Base-by-base conservation (phyloP, 441 rosid species). In the Corymbia calophylla region DNA sequence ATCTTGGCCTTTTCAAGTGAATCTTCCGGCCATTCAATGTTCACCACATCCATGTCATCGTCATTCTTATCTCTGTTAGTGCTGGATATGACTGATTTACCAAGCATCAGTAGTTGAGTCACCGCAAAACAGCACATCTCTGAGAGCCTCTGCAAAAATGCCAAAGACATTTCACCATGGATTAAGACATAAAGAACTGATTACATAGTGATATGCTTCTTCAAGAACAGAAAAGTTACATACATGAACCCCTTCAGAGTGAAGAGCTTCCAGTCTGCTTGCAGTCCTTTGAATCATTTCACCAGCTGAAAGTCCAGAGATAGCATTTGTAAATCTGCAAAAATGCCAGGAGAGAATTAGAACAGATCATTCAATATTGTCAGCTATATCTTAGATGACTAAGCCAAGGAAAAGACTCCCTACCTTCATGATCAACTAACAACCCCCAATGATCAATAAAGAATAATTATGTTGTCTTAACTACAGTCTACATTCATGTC, bases 241-340 rank as follows among this genome's bases (percentile, higher is more conserved):
- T 94, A 98, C 99, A 92, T 98, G 99, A 94, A 97, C 95, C 62
- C 99, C 99, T 93, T 98, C 99, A 13, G 99, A 96, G 92, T 98
- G 99, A 90, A 97, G 96, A 64, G 97, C 93, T 90, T 98, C 99
- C 55, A 96, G 94, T 92, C 99, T 95, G 93, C 98, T 95, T 80
- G 95, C 90, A 21, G 99, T 97, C 89, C 97, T 95, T 91, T 96
- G 98, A 89, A 96, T 92, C 90, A 96, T 94, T 91, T 98, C 99
- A 89, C 95, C 94, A 51, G 93, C 92, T 77, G 93, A 91, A 90
- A 90, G 89, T 87, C 99, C 99, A 4, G 94, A 90, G 89, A 98
- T 93, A 62, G 97, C 97, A 92, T 93, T 94, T 31, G 97, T 92
- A 91, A 98, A 97, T 96, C 99, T 98, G 95, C 88, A 13, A 94